phyloP scores from a whole-genome alignment of 116 monocot genomes.

The Posidonia oceanica region DNA sequence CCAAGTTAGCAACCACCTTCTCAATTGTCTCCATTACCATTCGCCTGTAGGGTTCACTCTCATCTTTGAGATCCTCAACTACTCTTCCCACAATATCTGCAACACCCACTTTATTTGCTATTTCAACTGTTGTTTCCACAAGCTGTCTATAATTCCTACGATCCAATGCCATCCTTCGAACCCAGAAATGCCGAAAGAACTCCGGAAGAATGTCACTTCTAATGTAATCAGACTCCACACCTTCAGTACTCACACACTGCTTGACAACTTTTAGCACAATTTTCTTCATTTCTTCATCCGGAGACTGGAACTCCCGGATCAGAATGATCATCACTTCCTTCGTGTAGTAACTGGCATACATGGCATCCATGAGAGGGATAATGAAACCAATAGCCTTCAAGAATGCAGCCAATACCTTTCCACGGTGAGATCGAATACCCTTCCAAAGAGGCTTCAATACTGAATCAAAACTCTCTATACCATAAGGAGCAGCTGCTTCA shows the following conservation, averaged over 20 bases:
- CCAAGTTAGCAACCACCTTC: conserved; percentile 83
- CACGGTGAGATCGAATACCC: conserved; percentile 83
- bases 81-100: conserved; percentile 85
- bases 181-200: conserved; percentile 84
- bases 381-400: conserved; percentile 91
- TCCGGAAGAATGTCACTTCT: conserved; percentile 77
- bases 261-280: conserved; percentile 92
- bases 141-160: conserved; percentile 83
- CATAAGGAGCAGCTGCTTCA: conserved; percentile 86
- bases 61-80: conserved; percentile 91
- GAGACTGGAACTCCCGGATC: conserved; percentile 86
- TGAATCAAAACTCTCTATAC: conserved; percentile 90
- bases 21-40: conserved; percentile 98
- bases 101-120: conserved; percentile 87
- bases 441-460: conserved; percentile 95
- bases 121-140: conserved; percentile 88
- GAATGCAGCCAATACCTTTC: conserved; percentile 86
- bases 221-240: conserved; percentile 82
- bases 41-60: conserved; percentile 83
- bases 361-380: conserved; percentile 90
- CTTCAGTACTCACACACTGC: conserved; percentile 91
- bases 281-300: conserved; percentile 97
- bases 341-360: conserved; percentile 92
- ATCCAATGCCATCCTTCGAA: conserved; percentile 77
- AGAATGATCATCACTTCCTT: conserved; percentile 84